Conservation (phyloP, 2,329 filamentous ascomycete genomes). For the Diaporthe eres region DNA sequence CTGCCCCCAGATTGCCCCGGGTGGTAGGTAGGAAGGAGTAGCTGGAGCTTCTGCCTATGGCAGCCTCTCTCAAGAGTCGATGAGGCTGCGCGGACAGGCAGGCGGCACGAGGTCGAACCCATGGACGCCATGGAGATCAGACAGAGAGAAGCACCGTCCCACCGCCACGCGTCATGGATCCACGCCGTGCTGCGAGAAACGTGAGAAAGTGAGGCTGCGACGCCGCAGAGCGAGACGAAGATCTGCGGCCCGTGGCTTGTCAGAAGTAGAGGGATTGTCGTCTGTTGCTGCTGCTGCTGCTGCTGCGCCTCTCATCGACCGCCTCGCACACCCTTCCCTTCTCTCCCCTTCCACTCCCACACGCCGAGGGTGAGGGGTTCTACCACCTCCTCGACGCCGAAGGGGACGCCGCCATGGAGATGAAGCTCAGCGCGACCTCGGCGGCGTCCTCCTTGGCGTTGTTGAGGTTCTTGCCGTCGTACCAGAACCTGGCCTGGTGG, state of each 20-base stretch:
- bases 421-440: slow-evolving; percentile 78
- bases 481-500: slow-evolving; percentile 87
- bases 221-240: neutral
- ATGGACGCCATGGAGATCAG: neutral
- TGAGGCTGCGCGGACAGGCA: neutral
- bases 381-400: slow-evolving; percentile 53
- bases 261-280: slow-evolving; percentile 28
- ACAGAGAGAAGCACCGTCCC: neutral
- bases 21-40: neutral
- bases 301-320: neutral
- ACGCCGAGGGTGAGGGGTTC: no score
- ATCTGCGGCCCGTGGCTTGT: slow-evolving; percentile 38
- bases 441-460: slow-evolving; percentile 94
- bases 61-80: neutral
- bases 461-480: slow-evolving; percentile 88
- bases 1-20: neutral
- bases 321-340: neutral
- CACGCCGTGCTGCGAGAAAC: slow-evolving; percentile 12
- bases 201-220: neutral
- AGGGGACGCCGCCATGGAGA: slow-evolving; percentile 55
- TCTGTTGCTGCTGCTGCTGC: neutral
- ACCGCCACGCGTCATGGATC: slow-evolving; percentile 28
- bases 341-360: neutral
- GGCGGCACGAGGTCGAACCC: neutral
- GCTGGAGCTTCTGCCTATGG: neutral